Percentiles rank a stretch among this genome's conserved stretches.
Conservation (phyloP, 345 rosid species). For the Arabidopsis arenosa region DNA sequence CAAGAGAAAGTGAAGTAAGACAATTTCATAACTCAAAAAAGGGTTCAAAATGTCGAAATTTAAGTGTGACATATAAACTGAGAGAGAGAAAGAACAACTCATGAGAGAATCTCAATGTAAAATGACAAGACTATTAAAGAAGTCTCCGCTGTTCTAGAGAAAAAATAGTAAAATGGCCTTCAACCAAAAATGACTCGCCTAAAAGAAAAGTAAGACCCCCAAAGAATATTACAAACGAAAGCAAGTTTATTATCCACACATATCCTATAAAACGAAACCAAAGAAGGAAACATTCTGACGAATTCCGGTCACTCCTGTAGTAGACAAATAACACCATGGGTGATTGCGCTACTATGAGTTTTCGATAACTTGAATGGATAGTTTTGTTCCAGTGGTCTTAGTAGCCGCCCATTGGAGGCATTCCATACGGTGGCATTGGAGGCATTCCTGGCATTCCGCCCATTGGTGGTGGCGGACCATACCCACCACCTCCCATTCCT, state of each 20-base stretch:
- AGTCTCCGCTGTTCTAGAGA: constrained; percentile 24
- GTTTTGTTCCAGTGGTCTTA: constrained; percentile 29
- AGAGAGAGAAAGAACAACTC: constrained; percentile 20
- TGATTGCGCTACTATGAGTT: constrained; percentile 7
- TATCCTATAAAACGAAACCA: constrained; percentile 27
- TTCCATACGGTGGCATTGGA: constrained; percentile 64
- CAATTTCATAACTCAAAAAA: not conserved
- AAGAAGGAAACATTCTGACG: constrained; percentile 16
- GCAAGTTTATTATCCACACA: constrained; percentile 44
- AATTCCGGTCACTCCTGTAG: constrained; percentile 12
- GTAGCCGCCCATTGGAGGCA: constrained; percentile 72
- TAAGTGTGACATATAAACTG: not conserved
- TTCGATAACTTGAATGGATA: not conserved
- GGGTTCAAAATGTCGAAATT: not conserved
- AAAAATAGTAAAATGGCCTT: constrained; percentile 34
- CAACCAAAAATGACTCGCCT: constrained; percentile 45
- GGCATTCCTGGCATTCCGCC: constrained; percentile 76
- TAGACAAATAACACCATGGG: not conserved
- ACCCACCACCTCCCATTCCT: constrained; percentile 67
- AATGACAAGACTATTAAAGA: constrained; percentile 23
- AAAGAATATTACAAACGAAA: constrained; percentile 44
- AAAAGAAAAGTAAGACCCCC: constrained; percentile 9
- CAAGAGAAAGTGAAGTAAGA: not conserved
- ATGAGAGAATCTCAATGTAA: constrained; percentile 29
- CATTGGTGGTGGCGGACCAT: constrained; percentile 59